Percentiles rank a stretch among this genome's conserved stretches.
Evolutionary conservation across 176 grass and related monocot species (phyloP).

Genomic region (Pharus latifolius): DNA sequence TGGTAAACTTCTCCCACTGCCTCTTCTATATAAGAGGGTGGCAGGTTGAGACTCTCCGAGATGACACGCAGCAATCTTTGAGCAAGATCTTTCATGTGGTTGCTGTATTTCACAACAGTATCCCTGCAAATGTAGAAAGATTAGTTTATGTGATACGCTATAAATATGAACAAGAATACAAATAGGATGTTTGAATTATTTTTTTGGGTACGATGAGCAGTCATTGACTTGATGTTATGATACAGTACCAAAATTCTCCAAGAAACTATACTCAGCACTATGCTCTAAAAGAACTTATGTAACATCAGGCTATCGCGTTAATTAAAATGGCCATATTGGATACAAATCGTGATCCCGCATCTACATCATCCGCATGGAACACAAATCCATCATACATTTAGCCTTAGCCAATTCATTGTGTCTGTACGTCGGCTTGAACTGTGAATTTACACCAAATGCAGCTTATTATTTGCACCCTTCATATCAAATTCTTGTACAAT

Average conservation of each 20-base stretch:
- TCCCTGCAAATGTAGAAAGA: conserved; percentile 33
- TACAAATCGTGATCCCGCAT: not conserved
- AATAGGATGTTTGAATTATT: not conserved
- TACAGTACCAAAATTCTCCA: not conserved
- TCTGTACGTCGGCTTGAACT: not conserved
- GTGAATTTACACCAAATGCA: not conserved
- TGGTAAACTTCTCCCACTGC: conserved; percentile 82
- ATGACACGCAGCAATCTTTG: conserved; percentile 53
- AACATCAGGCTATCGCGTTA: not conserved
- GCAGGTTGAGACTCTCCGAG: conserved; percentile 53
- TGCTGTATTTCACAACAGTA: conserved; percentile 64
- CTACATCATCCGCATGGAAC: not conserved
- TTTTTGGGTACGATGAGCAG: not conserved
- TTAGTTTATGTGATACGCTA: not conserved
- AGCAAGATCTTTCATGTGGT: conserved; percentile 64
- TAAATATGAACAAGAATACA: not conserved
- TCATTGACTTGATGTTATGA: not conserved
- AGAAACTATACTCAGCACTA: not conserved
- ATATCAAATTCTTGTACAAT: not conserved
- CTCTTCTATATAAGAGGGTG: conserved; percentile 68
- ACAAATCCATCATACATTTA: not conserved
- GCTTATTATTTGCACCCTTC: not conserved
- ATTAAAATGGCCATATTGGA: not conserved
- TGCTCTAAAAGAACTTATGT: not conserved
- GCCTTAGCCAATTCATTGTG: not conserved